phyloP scores from a whole-genome alignment of 169 alveolate genomes.

The Perkinsus olseni region DNA sequence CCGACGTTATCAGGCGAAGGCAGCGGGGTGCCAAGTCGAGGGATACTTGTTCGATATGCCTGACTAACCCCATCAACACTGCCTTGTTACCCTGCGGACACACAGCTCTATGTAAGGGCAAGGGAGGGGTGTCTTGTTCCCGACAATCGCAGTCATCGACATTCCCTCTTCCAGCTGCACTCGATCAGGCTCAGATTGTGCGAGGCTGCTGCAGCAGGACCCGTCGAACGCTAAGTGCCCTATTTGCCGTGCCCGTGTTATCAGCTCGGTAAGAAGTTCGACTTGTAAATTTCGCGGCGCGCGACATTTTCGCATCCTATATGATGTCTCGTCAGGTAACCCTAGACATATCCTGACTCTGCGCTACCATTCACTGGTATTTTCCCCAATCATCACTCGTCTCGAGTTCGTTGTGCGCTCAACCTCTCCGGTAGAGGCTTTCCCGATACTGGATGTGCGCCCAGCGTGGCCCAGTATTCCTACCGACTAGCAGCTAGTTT shows the following conservation, averaged over 20 bases:
- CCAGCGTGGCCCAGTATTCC: too few species aligned
- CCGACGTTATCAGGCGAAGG: not conserved
- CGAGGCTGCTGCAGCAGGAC: not conserved
- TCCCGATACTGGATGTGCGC: too few species aligned
- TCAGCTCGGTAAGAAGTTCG: not conserved
- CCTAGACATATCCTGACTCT: not conserved
- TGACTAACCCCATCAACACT: not conserved
- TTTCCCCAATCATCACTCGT: too few species aligned
- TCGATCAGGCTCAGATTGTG: not conserved
- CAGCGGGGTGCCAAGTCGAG: not conserved
- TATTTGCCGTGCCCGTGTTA: not conserved
- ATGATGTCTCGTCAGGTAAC: not conserved
- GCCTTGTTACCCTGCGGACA: not conserved
- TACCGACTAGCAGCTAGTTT: too few species aligned
- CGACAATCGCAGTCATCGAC: too few species aligned
- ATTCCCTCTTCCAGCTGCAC: not conserved
- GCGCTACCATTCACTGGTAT: too few species aligned
- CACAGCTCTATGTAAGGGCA: not conserved
- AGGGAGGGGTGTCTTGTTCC: too few species aligned
- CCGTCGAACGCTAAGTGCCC: not conserved
- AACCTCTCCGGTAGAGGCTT: too few species aligned
- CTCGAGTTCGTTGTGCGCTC: too few species aligned
- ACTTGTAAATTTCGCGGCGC: not conserved
- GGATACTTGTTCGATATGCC: not conserved
- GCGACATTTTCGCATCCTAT: too few species aligned